Conservation (phyloP, 2,329 filamentous ascomycete species). For the Hypoxylon sp. region DNA sequence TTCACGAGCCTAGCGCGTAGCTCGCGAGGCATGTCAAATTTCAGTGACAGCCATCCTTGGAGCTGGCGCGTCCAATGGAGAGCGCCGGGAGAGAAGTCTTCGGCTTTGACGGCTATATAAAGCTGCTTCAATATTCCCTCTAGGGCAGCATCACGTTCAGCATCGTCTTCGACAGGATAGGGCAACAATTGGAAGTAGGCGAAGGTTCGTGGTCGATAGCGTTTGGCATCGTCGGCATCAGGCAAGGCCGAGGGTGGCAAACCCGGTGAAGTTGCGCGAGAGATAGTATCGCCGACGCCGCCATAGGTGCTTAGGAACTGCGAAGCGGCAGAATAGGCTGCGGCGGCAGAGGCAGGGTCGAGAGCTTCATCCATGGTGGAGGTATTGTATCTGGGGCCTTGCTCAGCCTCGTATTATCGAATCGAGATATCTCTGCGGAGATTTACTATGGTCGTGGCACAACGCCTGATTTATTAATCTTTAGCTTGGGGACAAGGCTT, state of each 20-base stretch:
- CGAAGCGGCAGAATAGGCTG: constrained; percentile 54
- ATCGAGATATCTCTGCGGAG: constrained; percentile 11
- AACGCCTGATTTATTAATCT: constrained; percentile 13
- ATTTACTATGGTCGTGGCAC: constrained; percentile 17
- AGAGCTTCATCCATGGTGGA: constrained; percentile 56
- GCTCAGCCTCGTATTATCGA: constrained; percentile 24
- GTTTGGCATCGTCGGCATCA: constrained; percentile 65
- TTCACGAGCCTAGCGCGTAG: constrained; percentile 86
- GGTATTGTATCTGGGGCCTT: constrained; percentile 11
- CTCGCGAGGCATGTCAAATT: constrained; percentile 93
- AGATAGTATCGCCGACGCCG: constrained; percentile 75
- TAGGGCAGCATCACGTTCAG: constrained; percentile 81
- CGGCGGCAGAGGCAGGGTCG: constrained; percentile 55
- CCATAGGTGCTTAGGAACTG: constrained; percentile 58
- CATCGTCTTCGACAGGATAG: constrained; percentile 86
- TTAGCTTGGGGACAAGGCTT: constrained; percentile 9
- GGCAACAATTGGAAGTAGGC: constrained; percentile 93
- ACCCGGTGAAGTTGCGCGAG: constrained; percentile 88
- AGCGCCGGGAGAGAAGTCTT: constrained; percentile 93
- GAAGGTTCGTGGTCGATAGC: constrained; percentile 89
- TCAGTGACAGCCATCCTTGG: constrained; percentile 92
- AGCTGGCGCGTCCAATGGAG: constrained; percentile 98
- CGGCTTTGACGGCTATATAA: constrained; percentile 89
- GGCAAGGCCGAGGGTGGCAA: constrained; percentile 64
- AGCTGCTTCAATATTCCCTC: constrained; percentile 92